These are phyloP conservation scores for Papilionanthe hybrid DNA, from an alignment of 116 monocot species.

Conservation along the genomic window DNA sequence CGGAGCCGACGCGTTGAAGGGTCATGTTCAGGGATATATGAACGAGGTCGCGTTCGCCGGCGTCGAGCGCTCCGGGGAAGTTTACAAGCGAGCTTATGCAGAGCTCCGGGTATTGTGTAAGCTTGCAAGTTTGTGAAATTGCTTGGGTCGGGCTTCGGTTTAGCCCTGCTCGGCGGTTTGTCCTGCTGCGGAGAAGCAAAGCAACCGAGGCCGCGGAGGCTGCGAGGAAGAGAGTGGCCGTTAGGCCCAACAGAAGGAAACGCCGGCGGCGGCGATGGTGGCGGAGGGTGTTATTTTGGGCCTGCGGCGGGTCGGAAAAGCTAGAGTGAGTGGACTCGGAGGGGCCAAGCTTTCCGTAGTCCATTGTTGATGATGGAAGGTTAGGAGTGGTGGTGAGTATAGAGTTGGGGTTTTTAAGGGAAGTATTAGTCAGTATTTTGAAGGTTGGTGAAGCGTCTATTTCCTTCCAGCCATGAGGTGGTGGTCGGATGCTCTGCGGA, in stretches of 20 bases:
- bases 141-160: slow-evolving; percentile 39
- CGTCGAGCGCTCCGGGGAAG: slow-evolving; percentile 52
- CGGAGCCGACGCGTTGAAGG: slow-evolving; percentile 40
- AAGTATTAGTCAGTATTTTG: neutral
- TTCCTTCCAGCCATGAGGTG: neutral
- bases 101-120: slow-evolving; percentile 48
- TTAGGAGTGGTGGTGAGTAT: neutral
- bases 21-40: slow-evolving; percentile 79
- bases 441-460: slow-evolving; percentile 3
- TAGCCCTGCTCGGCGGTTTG: neutral
- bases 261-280: slow-evolving; percentile 21
- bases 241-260: slow-evolving; percentile 15
- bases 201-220: slow-evolving; percentile 24
- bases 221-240: slow-evolving; percentile 30
- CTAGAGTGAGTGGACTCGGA: slow-evolving; percentile 5
- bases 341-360: slow-evolving; percentile 16
- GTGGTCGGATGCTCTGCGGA: neutral
- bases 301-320: neutral
- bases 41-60: slow-evolving; percentile 55
- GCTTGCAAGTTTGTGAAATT: slow-evolving; percentile 49
- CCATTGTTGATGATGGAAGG: slow-evolving; percentile 8
- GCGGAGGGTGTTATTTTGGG: neutral
- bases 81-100: slow-evolving; percentile 51
- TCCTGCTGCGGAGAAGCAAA: slow-evolving; percentile 20
- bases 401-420: neutral